A percentile compares a stretch with the other conserved stretches of the same genome.
Evolutionary conservation across 2,329 filamentous ascomycete genomes (phyloP).

Genomic region (Periconia sp.): DNA sequence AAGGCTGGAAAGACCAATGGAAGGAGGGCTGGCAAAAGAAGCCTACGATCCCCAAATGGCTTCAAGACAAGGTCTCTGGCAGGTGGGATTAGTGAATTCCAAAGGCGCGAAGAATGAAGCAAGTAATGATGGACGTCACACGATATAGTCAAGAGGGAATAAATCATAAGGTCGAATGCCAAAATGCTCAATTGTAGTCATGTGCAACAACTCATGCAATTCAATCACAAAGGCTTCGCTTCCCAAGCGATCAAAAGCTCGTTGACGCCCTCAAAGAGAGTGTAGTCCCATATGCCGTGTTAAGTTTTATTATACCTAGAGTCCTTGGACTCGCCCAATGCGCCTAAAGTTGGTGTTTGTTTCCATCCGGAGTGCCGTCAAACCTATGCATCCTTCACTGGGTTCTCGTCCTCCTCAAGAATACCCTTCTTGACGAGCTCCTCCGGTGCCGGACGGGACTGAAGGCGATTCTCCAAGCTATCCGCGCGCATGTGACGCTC

Average conservation of each 20-base stretch:
- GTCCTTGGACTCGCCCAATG: too few species aligned
- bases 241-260: constrained; percentile 1
- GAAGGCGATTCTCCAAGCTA: constrained; percentile 68
- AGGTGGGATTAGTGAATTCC: constrained; percentile 23
- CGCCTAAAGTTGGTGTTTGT: too few species aligned
- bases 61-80: constrained; percentile 58
- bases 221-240: not conserved
- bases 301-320: too few species aligned
- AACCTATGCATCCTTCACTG: constrained; percentile 32
- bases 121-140: too few species aligned
- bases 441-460: constrained; percentile 70
- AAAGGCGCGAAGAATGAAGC: not conserved
- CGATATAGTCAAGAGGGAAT: too few species aligned
- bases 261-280: constrained; percentile 2
- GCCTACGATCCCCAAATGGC: constrained; percentile 66
- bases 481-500: constrained; percentile 79
- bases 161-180: too few species aligned
- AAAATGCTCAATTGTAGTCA: too few species aligned
- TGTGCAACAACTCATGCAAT: not conserved
- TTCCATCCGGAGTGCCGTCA: too few species aligned
- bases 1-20: constrained; percentile 54
- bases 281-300: constrained; percentile 8
- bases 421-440: constrained; percentile 84
- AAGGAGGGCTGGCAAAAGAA: constrained; percentile 62
- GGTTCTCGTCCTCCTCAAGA: constrained; percentile 57